Percentiles rank a stretch among this genome's conserved stretches.
phyloP scores from a whole-genome alignment of 306 rosid genomes.

The Gleditsia sinensis region DNA sequence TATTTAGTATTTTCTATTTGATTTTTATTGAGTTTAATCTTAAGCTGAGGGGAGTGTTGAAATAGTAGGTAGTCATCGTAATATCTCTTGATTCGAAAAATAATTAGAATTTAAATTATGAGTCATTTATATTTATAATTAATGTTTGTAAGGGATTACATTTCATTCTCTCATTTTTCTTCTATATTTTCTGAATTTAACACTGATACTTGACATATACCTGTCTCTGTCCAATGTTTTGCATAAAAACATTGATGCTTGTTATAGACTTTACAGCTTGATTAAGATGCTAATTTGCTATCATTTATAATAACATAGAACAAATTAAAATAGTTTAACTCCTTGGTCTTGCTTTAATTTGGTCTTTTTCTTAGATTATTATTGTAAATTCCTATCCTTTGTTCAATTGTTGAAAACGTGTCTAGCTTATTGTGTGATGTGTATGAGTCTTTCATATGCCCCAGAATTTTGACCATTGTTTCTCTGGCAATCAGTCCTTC shows the following conservation, averaged over 20 bases:
- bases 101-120: too few species aligned
- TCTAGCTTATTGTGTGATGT: not conserved
- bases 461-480: slow-evolving; percentile 43
- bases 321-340: slow-evolving; percentile 6
- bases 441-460: not conserved
- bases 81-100: too few species aligned
- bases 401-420: not conserved
- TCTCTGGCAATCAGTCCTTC: slow-evolving; percentile 57
- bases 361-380: slow-evolving; percentile 15
- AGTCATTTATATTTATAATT: too few species aligned
- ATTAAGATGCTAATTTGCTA: slow-evolving; percentile 9
- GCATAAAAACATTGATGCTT: not conserved
- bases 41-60: too few species aligned
- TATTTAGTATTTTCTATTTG: too few species aligned
- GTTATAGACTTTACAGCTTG: slow-evolving; percentile 5
- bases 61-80: too few species aligned
- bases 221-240: not conserved
- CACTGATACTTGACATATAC: not conserved
- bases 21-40: too few species aligned
- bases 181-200: too few species aligned
- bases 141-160: too few species aligned
- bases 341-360: not conserved
- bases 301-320: not conserved
- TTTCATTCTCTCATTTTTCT: too few species aligned
- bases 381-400: slow-evolving; percentile 1